phyloP scores from a whole-genome alignment of 2,329 filamentous ascomycete genomes.

The Apiospora kogelbergensis region DNA sequence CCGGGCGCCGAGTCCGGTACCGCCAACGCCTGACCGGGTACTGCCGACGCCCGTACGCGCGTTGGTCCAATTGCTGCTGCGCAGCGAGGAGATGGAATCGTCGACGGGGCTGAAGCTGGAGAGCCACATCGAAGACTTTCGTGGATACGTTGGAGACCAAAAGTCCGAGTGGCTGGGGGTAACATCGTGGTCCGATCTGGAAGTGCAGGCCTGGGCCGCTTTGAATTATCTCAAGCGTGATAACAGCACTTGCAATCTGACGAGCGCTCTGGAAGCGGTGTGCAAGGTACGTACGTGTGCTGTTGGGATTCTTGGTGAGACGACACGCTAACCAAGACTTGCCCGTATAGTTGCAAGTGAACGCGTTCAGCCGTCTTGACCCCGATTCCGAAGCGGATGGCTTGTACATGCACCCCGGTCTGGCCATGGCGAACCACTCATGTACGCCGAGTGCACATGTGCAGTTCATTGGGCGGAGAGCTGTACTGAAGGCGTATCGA shows the following conservation, averaged over 20 bases:
- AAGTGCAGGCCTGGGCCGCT: constrained; percentile 50
- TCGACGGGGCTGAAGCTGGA: constrained; percentile 38
- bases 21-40: constrained; percentile 51
- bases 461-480: constrained; percentile 51
- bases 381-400: constrained; percentile 52
- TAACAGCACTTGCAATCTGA: constrained; percentile 34
- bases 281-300: constrained; percentile 47
- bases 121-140: constrained; percentile 40
- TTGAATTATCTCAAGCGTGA: constrained; percentile 45
- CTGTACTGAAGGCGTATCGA: constrained; percentile 49
- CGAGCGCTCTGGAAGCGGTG: constrained; percentile 45
- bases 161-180: constrained; percentile 23
- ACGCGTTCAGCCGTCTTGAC: constrained; percentile 59
- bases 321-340: neutral
- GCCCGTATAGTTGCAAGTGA: constrained; percentile 56
- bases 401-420: constrained; percentile 54
- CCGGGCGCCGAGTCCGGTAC: constrained; percentile 27
- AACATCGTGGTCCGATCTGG: constrained; percentile 45
- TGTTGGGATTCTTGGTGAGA: neutral
- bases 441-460: constrained; percentile 61
- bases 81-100: constrained; percentile 31
- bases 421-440: constrained; percentile 64
- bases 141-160: constrained; percentile 28
- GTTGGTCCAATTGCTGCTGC: constrained; percentile 50
- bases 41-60: constrained; percentile 58